These are phyloP conservation scores for Flueggea neowawraea DNA, from an alignment of 441 rosid genomes.

Conservation along the genomic window DNA sequence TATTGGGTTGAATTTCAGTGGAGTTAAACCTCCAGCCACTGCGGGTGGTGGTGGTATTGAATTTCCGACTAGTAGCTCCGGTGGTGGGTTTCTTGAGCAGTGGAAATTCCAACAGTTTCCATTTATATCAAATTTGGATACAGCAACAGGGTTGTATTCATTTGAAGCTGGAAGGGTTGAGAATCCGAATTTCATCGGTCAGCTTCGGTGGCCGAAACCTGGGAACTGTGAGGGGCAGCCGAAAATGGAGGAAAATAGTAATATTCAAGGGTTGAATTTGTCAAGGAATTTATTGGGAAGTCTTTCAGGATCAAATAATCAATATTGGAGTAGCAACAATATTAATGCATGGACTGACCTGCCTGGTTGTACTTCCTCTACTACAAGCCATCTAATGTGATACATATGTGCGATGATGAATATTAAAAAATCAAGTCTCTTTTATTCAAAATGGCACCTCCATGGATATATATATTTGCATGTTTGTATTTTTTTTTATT, in stretches of 20 bases:
- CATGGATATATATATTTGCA: no score
- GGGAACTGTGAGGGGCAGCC: conserved; percentile 34
- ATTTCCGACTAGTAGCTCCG: conserved; percentile 26
- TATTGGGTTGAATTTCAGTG: conserved; percentile 47
- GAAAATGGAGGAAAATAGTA: conserved; percentile 58
- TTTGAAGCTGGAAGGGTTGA: no score
- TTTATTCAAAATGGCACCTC: no score
- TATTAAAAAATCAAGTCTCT: background rate
- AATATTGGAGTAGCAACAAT: conserved; percentile 39
- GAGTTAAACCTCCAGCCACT: conserved; percentile 19
- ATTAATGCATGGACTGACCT: conserved; percentile 72
- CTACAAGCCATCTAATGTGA: conserved; percentile 50
- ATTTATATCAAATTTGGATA: conserved; percentile 42
- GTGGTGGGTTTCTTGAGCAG: conserved; percentile 42
- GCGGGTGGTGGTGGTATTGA: conserved; percentile 25
- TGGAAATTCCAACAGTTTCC: conserved; percentile 62
- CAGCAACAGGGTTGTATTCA: conserved; percentile 34
- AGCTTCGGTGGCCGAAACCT: no score
- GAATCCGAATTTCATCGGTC: no score
- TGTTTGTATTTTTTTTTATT: no score
- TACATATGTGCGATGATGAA: background rate
- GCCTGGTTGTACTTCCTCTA: conserved; percentile 63
- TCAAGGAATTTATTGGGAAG: conserved; percentile 52
- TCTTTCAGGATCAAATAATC: conserved; percentile 33
- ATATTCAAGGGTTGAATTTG: conserved; percentile 33